A percentile compares a stretch with the other conserved stretches of the same genome.
Evolutionary conservation across 2,329 filamentous ascomycete genomes (phyloP).

Genomic region (Cadophora malorum): DNA sequence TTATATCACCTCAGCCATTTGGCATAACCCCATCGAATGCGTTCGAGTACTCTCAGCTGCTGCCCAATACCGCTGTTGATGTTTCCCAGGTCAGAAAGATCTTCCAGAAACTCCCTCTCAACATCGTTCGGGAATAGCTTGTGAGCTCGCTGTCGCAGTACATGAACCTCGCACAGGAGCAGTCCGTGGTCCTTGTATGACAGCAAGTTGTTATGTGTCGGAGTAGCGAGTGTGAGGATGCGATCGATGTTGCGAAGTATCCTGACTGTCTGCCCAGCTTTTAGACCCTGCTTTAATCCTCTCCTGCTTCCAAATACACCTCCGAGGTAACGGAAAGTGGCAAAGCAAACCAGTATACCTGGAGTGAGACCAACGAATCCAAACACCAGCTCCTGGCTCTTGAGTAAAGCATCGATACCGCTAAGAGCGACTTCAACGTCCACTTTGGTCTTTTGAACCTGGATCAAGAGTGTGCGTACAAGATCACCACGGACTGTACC

Average conservation of each 20-base stretch:
- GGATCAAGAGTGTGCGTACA: conserved; percentile 88
- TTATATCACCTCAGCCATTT: conserved; percentile 64
- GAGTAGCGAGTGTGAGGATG: conserved; percentile 71
- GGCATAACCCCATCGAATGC: conserved; percentile 90
- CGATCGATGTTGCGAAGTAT: conserved; percentile 89
- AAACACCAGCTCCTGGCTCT: conserved; percentile 96
- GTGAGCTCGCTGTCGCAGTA: conserved; percentile 73
- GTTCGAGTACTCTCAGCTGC: conserved; percentile 79
- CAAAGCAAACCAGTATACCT: conserved; percentile 84
- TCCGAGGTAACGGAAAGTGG: conserved; percentile 74
- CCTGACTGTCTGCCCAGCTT: conserved; percentile 74
- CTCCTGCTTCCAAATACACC: conserved; percentile 72
- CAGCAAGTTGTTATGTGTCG: conserved; percentile 75
- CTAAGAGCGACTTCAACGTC: conserved; percentile 96
- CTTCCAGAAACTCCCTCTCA: conserved; percentile 85
- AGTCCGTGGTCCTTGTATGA: conserved; percentile 93
- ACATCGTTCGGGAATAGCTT: conserved; percentile 75
- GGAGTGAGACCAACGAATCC: conserved; percentile 96
- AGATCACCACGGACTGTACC: conserved; percentile 87
- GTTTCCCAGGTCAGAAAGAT: conserved; percentile 85
- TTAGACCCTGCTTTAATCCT: conserved; percentile 68
- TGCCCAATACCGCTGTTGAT: conserved; percentile 76
- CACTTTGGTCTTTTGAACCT: conserved; percentile 98
- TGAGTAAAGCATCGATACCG: conserved; percentile 91
- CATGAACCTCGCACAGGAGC: conserved; percentile 87